Percentiles rank a stretch among this genome's conserved stretches.
These are phyloP conservation scores for Phytophthora pluvialis DNA, from an alignment of 352 stramenopile genomes.

Conservation along the genomic window DNA sequence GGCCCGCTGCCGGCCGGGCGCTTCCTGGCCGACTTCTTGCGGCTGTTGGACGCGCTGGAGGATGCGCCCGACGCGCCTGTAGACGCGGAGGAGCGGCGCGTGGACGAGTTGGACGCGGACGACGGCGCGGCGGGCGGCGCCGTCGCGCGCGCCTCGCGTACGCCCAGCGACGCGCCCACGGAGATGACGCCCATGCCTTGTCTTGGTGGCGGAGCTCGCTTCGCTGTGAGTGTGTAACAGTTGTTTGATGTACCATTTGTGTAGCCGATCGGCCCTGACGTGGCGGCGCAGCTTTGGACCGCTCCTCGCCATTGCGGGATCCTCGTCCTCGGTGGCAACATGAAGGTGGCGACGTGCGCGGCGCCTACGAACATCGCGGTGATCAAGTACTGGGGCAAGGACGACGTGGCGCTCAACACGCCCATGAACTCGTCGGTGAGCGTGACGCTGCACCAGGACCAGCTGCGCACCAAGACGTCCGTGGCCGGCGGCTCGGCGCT, in stretches of 20 bases:
- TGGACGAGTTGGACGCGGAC: not conserved
- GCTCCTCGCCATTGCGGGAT: not conserved
- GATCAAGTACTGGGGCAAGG: slow-evolving; percentile 99
- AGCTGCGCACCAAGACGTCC: slow-evolving; percentile 96
- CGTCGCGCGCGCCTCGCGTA: slow-evolving; percentile 39
- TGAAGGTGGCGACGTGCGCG: slow-evolving; percentile 87
- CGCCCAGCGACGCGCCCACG: slow-evolving; percentile 76
- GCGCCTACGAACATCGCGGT: slow-evolving; percentile 98
- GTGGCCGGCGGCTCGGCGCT: slow-evolving; percentile 67
- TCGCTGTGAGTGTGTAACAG: not conserved
- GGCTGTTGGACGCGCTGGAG: slow-evolving; percentile 3
- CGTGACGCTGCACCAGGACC: slow-evolving; percentile 95
- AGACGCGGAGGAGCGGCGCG: slow-evolving; percentile 12
- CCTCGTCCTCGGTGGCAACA: slow-evolving; percentile 5
- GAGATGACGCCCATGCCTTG: slow-evolving; percentile 79
- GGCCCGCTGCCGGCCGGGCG: slow-evolving; percentile 8
- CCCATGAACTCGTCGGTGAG: slow-evolving; percentile 97
- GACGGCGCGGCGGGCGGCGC: slow-evolving; percentile 1
- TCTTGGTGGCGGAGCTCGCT: not conserved
- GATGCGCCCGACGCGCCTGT: slow-evolving; percentile 3
- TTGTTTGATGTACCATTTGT: not conserved
- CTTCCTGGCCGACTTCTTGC: slow-evolving; percentile 37
- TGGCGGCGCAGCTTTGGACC: slow-evolving; percentile 8
- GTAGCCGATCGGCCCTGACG: not conserved
- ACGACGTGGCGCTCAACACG: slow-evolving; percentile 91